A percentile compares a stretch with the other conserved stretches of the same genome.
phyloP scores from a whole-genome alignment of 768 basidiomycete species.

The Lactarius sp. region DNA sequence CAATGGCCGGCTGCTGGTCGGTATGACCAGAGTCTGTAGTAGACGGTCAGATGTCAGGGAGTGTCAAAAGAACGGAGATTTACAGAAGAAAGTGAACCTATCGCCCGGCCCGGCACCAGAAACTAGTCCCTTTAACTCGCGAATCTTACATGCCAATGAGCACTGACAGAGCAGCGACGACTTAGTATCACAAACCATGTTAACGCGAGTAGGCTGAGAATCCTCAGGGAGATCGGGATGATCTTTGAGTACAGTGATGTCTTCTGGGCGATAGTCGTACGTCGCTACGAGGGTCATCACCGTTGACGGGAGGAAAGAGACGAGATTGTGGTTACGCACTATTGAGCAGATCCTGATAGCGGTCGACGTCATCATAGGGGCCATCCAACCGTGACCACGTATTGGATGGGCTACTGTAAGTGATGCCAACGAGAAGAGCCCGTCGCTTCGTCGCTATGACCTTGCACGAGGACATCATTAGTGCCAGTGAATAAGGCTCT shows the following conservation, averaged over 20 bases:
- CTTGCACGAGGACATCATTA: too few relatives aligned
- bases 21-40: constrained; percentile 28
- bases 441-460: background rate
- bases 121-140: background rate
- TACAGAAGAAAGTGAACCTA: constrained; percentile 22
- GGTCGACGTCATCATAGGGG: background rate
- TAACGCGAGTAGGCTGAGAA: background rate
- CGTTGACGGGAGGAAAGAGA: too few relatives aligned
- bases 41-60: background rate
- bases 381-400: too few relatives aligned
- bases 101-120: constrained; percentile 21
- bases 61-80: background rate
- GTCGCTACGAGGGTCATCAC: background rate
- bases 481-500: too few relatives aligned
- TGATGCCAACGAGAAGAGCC: too few relatives aligned
- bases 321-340: background rate
- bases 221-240: background rate
- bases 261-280: background rate
- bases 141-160: background rate
- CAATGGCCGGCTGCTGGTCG: constrained; percentile 20
- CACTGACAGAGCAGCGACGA: background rate
- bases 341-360: background rate
- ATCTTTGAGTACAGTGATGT: background rate
- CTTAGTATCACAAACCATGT: background rate
- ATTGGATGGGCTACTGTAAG: too few relatives aligned